Evolutionary conservation across 495 filamentous ascomycete species (phyloP).

Genomic region (Glonium stellatum): DNA sequence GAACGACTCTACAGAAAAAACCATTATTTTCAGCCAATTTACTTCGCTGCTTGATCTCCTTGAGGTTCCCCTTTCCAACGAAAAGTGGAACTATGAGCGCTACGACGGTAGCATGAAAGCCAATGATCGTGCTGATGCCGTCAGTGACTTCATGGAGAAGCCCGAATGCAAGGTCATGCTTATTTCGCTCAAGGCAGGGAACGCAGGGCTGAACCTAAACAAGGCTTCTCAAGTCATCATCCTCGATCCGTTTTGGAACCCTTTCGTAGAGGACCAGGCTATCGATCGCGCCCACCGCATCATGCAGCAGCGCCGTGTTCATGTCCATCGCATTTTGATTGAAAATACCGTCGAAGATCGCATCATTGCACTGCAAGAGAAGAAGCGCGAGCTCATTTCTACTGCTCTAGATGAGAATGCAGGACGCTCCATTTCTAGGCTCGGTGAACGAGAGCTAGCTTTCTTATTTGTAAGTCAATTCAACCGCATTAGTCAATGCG

Average conservation of each 20-base stretch:
- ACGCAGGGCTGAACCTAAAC: constrained; percentile 82
- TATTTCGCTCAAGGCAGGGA: constrained; percentile 84
- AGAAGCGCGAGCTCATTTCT: constrained; percentile 72
- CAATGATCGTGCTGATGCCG: constrained; percentile 59
- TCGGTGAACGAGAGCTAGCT: not conserved
- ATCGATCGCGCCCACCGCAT: constrained; percentile 91
- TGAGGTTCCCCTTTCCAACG: constrained; percentile 71
- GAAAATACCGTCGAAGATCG: constrained; percentile 81
- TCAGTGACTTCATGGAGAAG: constrained; percentile 65
- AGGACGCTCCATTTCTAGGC: constrained; percentile 34
- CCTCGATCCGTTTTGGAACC: constrained; percentile 95
- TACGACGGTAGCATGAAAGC: constrained; percentile 84
- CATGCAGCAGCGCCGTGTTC: constrained; percentile 67
- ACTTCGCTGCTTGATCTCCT: constrained; percentile 88
- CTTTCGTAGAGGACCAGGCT: constrained; percentile 89
- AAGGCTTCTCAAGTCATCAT: constrained; percentile 86
- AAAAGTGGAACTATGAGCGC: constrained; percentile 58
- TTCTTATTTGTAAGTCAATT: not conserved
- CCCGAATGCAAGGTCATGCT: constrained; percentile 67
- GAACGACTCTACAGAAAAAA: constrained; percentile 57
- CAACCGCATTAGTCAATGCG: no score
- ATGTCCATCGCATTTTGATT: constrained; percentile 75
- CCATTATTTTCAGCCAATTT: constrained; percentile 89
- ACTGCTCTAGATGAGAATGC: constrained; percentile 77
- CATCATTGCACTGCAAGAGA: constrained; percentile 76